Conservation (phyloP, 164 flowering plant species). For the Magnolia changhungtana region DNA sequence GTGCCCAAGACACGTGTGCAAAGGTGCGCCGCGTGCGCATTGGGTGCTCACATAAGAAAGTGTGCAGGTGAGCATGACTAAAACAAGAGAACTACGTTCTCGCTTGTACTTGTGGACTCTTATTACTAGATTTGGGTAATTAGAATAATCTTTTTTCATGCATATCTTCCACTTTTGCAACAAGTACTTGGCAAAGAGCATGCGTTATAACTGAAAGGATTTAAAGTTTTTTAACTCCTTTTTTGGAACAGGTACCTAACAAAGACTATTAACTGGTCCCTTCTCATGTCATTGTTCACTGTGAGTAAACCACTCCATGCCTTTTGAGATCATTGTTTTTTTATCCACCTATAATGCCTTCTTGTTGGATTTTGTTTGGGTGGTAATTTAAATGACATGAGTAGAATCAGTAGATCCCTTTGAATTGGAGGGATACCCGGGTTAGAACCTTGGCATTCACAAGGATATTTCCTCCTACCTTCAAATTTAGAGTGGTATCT, state of each 20-base stretch:
- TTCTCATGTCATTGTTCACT: constrained; percentile 77
- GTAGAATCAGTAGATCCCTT: neutral
- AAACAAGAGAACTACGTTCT: neutral
- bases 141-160: neutral
- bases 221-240: too few relatives aligned
- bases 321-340: neutral
- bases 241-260: constrained; percentile 42
- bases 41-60: too few relatives aligned
- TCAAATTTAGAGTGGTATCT: neutral
- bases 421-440: neutral
- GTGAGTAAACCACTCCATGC: constrained; percentile 36
- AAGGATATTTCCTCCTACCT: neutral
- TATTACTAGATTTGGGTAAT: neutral
- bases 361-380: neutral
- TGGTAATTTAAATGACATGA: neutral
- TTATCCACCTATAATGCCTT: neutral
- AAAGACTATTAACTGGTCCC: constrained; percentile 75
- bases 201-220: too few relatives aligned
- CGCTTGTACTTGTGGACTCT: neutral
- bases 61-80: too few relatives aligned
- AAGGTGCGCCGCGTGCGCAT: too few relatives aligned
- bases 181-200: too few relatives aligned
- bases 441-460: neutral
- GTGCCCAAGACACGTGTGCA: too few relatives aligned
- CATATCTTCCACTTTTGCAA: neutral